Evolutionary conservation across 176 grass and related monocot species (phyloP).

Genomic region (Zea luxurians): DNA sequence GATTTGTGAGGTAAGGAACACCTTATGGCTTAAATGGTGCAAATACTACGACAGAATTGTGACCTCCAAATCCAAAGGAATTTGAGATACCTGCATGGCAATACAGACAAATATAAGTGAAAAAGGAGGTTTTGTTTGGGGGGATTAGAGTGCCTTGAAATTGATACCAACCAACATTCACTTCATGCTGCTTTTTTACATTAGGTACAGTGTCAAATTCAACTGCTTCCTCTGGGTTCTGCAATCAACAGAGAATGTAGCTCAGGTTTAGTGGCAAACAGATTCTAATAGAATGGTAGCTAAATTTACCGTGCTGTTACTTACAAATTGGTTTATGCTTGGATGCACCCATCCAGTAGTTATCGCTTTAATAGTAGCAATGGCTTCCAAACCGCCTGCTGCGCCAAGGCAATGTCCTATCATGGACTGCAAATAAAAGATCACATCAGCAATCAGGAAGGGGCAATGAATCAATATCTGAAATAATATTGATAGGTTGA

Average conservation of each 20-base stretch:
- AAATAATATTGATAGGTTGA: constrained; percentile 11
- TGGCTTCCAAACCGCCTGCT: constrained; percentile 93
- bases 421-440: constrained; percentile 71
- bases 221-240: constrained; percentile 80
- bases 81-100: constrained; percentile 77
- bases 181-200: constrained; percentile 82
- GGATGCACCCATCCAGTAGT: constrained; percentile 94
- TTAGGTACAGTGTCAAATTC: constrained; percentile 95
- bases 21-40: constrained; percentile 89
- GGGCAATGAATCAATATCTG: constrained; percentile 23
- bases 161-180: constrained; percentile 85
- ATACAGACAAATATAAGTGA: constrained; percentile 27
- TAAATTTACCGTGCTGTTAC: constrained; percentile 29
- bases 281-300: neutral
- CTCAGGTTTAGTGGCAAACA: neutral
- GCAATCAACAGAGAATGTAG: constrained; percentile 28
- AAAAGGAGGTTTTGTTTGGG: neutral
- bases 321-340: constrained; percentile 99
- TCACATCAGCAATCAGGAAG: constrained; percentile 36
- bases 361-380: constrained; percentile 95
- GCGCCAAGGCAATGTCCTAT: constrained; percentile 99
- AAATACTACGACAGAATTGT: constrained; percentile 95
- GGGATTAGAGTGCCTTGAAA: too few relatives aligned
- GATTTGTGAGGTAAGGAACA: constrained; percentile 33
- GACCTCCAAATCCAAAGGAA: constrained; percentile 96